phyloP scores from a whole-genome alignment of 1,284 basidiomycete genomes.

The Rhizoctonia solani region DNA sequence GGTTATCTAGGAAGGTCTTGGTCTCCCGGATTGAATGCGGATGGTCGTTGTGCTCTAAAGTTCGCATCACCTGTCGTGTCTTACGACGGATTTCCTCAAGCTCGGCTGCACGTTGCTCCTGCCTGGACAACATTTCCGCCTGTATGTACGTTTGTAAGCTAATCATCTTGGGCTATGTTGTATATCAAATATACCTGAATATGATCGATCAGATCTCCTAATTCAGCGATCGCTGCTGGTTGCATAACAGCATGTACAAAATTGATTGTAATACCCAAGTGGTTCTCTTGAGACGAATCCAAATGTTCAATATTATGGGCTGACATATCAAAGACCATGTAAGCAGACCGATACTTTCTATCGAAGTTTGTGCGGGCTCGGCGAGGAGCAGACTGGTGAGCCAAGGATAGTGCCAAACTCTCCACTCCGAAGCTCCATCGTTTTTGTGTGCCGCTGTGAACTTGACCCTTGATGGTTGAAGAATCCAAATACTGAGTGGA shows the following conservation, averaged over 20 bases:
- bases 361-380: conserved; percentile 50
- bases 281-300: conserved; percentile 37
- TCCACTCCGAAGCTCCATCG: conserved; percentile 68
- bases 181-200: no score
- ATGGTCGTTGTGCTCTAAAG: conserved; percentile 60
- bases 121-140: conserved; percentile 72
- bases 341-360: conserved; percentile 72
- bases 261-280: conserved; percentile 58
- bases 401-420: conserved; percentile 73
- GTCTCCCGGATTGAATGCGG: conserved; percentile 1
- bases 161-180: no score
- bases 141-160: no score
- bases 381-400: conserved; percentile 54
- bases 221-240: conserved; percentile 83
- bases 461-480: conserved; percentile 63
- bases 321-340: conserved; percentile 74
- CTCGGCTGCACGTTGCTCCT: conserved; percentile 74
- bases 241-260: conserved; percentile 91
- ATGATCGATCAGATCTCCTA: conserved; percentile 85
- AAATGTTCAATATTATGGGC: conserved; percentile 46
- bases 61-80: conserved; percentile 68
- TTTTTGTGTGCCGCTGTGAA: conserved; percentile 51
- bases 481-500: conserved; percentile 74
- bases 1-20: conserved; percentile 54
- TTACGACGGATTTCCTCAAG: conserved; percentile 82